A percentile compares a stretch with the other conserved stretches of the same genome.
These are phyloP conservation scores for Ceratopteris richardii DNA, from an alignment of 75 land plant genomes.

Conservation along the genomic window DNA sequence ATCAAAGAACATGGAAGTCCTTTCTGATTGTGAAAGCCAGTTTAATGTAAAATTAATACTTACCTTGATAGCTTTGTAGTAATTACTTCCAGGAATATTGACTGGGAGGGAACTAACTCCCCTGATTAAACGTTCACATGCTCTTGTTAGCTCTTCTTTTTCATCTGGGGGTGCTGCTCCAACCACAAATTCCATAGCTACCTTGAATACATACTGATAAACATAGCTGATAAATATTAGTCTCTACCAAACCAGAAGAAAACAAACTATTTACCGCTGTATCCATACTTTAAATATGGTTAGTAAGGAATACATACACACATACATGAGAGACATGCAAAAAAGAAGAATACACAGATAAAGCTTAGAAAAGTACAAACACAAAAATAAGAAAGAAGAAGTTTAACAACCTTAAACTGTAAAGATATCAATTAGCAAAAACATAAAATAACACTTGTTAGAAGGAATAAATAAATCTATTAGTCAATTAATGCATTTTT, in stretches of 20 bases:
- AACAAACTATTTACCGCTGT: not conserved
- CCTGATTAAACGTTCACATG: slow-evolving; percentile 16
- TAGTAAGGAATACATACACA: no score
- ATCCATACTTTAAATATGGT: not conserved
- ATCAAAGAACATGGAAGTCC: no score
- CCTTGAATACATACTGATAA: slow-evolving; percentile 19
- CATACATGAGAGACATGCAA: no score
- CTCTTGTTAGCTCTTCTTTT: slow-evolving; percentile 17
- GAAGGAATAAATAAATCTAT: no score
- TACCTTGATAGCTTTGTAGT: slow-evolving; percentile 27
- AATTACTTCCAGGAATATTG: slow-evolving; percentile 17
- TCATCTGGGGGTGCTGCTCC: slow-evolving; percentile 14
- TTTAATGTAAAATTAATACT: not conserved
- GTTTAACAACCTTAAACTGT: no score
- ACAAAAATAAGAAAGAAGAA: no score
- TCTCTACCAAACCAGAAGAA: not conserved
- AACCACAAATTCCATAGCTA: slow-evolving; percentile 15
- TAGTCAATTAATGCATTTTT: no score
- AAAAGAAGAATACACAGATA: no score
- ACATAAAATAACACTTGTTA: no score
- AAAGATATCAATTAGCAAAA: no score
- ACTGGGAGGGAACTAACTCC: slow-evolving; percentile 21
- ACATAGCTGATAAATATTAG: not conserved
- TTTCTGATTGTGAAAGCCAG: no score
- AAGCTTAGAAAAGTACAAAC: no score